phyloP scores from a whole-genome alignment of 768 basidiomycete genomes.

The Lactifluus echinatus region DNA sequence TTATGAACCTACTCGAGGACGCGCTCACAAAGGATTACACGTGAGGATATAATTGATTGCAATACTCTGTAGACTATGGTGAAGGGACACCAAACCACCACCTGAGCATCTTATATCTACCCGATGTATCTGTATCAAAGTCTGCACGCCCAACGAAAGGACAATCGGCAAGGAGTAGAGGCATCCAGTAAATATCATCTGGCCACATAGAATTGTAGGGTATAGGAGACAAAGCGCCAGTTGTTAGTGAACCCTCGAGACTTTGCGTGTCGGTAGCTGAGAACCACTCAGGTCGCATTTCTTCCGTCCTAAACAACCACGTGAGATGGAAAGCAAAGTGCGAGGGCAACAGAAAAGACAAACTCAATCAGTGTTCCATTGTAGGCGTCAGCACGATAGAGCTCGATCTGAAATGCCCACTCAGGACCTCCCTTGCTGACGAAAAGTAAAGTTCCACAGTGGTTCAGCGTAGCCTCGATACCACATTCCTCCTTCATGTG shows the following conservation, averaged over 20 bases:
- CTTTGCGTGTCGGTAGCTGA: slow-evolving; percentile 23
- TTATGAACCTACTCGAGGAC: slow-evolving; percentile 38
- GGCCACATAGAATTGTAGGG: slow-evolving; percentile 59
- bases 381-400: slow-evolving; percentile 59
- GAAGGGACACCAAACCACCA: slow-evolving; percentile 21
- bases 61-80: neutral
- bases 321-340: neutral
- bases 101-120: slow-evolving; percentile 8
- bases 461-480: slow-evolving; percentile 52
- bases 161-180: slow-evolving; percentile 39
- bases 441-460: slow-evolving; percentile 62
- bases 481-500: slow-evolving; percentile 73
- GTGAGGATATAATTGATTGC: neutral
- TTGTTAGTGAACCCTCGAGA: slow-evolving; percentile 6
- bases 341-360: slow-evolving; percentile 21
- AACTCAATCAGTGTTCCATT: slow-evolving; percentile 60
- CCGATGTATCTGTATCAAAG: slow-evolving; percentile 23
- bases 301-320: slow-evolving; percentile 52
- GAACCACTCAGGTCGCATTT: slow-evolving; percentile 86
- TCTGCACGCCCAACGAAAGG: slow-evolving; percentile 44
- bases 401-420: slow-evolving; percentile 61
- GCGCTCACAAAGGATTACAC: slow-evolving; percentile 24
- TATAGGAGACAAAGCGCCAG: slow-evolving; percentile 30
- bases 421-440: slow-evolving; percentile 39
- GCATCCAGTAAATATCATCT: slow-evolving; percentile 62